Evolutionary conservation across 163 green algal species (phyloP), one percentile per base, ranked within the genome.

Genomic region (Chloromonas sp.): DNA sequence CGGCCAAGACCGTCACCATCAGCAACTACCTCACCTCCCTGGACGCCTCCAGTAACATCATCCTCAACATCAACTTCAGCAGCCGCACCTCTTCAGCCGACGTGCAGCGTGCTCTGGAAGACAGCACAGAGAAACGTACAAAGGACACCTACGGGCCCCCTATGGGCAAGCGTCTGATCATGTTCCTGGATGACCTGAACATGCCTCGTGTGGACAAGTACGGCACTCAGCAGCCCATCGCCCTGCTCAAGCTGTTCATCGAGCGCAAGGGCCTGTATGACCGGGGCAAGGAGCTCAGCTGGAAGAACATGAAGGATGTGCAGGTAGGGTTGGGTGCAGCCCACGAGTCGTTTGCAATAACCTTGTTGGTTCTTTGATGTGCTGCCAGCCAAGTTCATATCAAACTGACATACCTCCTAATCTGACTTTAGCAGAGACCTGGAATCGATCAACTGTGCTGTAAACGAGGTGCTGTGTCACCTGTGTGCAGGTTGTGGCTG

Each of bases 271-370:
- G 94, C 59, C 84, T 96, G 76, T 98, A 97, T 85, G 90, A 96
- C 90, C 89, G 92, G 59, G 94, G 93, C 84, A 97, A 96, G 90
- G 94, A 97, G 83, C 89, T 97, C 71, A 93, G 88, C 86, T 97
- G 94, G 94, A 96, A 96, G 90, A 94, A 96, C 88, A 93, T 97
- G 85, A 96, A 96, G 89, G 94, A 97, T 84, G 89, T 96, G 81
- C 90, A 94, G 86, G 84, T 89, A 71, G 1, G 66, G 66, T 76
- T 11, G 36, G 36, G 36, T 36, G 36, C 36, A 36, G 36, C 36
- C 36, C 36, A 36, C 36, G 36, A 36, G 36, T 36, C 36, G 36
- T 36, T 36, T 36, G 36, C 36, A 36, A 36, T 36, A 36, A 36
- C 36, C 36, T 36, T 36, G 36, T 36, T 36, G 36, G 36, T 36